Evolutionary conservation across 129 eudicot genomes (phyloP), one percentile per base, ranked within the genome.

Genomic region (Flaveria brownii): DNA sequence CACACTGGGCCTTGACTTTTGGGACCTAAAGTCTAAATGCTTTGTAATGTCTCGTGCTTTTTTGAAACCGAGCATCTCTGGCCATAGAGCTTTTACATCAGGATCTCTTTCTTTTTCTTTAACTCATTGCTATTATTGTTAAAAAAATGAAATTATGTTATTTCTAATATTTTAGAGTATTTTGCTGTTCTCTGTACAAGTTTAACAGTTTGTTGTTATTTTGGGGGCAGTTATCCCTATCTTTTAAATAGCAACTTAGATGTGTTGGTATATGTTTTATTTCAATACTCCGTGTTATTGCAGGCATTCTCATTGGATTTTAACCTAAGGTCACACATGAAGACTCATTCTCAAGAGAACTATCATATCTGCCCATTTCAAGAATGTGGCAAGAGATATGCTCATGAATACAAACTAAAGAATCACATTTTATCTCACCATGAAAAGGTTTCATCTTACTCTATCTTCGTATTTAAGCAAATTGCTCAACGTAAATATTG

Each of bases 271-370:
- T 57, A 49, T 25, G 1, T 59, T 72, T 43, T 11, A 16, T 43
- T 45, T 20, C 10, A 6, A 25, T 16, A 54, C 13, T 62, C 5
- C 61, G 13, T 59, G 13, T 51, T 71, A 15, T 71, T 87, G 90
- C 91, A 93, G 98, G 98, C 98, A 14, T 93, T 93, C 81, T 93
- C 98, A 12, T 82, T 93, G 86, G 98, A 93, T 87, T 93, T 93
- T 74, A 93, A 93, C 81, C 70, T 90, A 51, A 88, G 96, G 83
- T 90, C 98, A 41, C 97, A 93, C 75, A 93, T 93, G 97, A 93
- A 88, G 79, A 93, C 98, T 6, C 98, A 93, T 86, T 90, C 98
- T 36, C 98, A 93, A 82, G 97, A 91, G 79, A 93, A 93, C 69
- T 93, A 93, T 77, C 97, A 93, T 74, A 84, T 85, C 51, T 93